A percentile compares a stretch with the other conserved stretches of the same genome.
Conservation (phyloP, 257 asterid genomes). For the Nicotiana noctiflora region DNA sequence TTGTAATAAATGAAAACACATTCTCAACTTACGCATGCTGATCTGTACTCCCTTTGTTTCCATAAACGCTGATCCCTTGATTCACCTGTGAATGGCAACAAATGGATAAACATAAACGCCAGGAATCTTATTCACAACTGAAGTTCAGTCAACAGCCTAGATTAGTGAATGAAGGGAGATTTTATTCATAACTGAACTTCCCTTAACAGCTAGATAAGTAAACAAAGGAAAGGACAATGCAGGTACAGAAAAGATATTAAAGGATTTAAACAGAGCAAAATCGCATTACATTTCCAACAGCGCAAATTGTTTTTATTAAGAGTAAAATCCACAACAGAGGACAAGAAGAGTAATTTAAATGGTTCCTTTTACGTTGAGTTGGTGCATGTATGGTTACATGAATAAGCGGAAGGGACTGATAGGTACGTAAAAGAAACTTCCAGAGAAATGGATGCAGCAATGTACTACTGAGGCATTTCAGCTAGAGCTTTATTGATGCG, state of each 20-base stretch:
- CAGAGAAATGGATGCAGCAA: background rate
- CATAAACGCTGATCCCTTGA: conserved; percentile 91
- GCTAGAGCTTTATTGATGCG: background rate
- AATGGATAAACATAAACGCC: conserved; percentile 1
- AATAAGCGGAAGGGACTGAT: background rate
- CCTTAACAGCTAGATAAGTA: background rate
- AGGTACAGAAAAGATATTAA: background rate
- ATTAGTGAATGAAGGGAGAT: background rate
- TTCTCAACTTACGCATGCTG: conserved; percentile 82
- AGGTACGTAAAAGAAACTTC: background rate
- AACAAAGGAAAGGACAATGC: background rate
- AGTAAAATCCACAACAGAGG: background rate
- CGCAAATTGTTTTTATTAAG: background rate
- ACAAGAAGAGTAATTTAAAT: background rate
- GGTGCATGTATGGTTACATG: background rate
- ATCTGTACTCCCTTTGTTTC: conserved; percentile 99
- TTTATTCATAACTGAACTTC: background rate
- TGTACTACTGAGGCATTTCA: background rate
- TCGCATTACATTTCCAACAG: background rate
- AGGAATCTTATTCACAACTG: background rate
- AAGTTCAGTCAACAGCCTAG: background rate
- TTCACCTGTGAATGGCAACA: conserved; percentile 51
- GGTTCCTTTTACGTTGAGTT: background rate
- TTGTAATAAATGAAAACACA: background rate
- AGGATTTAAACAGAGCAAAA: background rate